A percentile compares a stretch with the other conserved stretches of the same genome.
Conservation (phyloP, 1,284 basidiomycete genomes). For the Cutaneotrichosporon sp. region DNA sequence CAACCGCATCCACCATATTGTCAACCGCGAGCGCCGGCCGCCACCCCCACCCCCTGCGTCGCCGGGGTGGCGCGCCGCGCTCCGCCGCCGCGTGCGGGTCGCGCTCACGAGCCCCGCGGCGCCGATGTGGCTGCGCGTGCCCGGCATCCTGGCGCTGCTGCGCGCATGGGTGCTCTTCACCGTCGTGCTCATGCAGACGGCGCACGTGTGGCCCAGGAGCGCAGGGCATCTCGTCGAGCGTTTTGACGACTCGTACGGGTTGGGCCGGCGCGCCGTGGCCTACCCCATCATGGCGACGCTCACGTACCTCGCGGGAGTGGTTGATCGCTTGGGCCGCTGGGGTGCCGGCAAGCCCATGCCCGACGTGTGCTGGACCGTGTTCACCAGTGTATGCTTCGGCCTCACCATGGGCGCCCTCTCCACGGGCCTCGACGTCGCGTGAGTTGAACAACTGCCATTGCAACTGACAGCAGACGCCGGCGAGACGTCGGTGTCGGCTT, state of each 20-base stretch:
- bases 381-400: constrained; percentile 47
- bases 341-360: constrained; percentile 45
- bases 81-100: constrained; percentile 11
- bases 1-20: constrained; percentile 51
- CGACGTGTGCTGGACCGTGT: constrained; percentile 50
- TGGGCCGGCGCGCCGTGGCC: neutral
- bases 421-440: constrained; percentile 47
- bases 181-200: constrained; percentile 46
- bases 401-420: constrained; percentile 43
- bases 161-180: constrained; percentile 46
- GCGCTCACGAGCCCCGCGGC: constrained; percentile 35
- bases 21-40: constrained; percentile 41
- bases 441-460: constrained; percentile 14
- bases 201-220: constrained; percentile 37
- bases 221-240: neutral
- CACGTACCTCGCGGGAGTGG: constrained; percentile 12
- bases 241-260: neutral
- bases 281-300: neutral
- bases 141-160: constrained; percentile 39
- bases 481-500: constrained; percentile 45
- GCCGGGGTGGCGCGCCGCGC: constrained; percentile 14
- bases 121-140: constrained; percentile 41
- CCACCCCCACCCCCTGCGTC: constrained; percentile 34
- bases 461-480: constrained; percentile 29
- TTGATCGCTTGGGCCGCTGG: constrained; percentile 34